Conservation (phyloP, 2,329 filamentous ascomycete species). For the Fusarium hainanense region DNA sequence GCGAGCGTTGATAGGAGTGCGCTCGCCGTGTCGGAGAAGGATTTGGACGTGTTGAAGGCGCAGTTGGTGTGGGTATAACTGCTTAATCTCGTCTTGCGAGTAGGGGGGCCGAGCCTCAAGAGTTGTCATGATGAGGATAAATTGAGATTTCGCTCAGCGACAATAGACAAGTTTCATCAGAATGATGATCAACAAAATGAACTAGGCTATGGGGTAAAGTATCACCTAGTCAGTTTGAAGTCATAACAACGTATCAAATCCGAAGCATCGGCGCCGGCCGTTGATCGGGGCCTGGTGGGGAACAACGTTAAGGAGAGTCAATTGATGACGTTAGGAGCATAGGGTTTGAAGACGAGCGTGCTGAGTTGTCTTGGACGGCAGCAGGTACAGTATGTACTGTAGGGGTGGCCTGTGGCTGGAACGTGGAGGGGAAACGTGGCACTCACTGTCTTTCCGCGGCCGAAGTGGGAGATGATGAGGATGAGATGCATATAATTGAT, state of each 20-base stretch:
- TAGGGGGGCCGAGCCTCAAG: slow-evolving; percentile 81
- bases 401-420: not conserved
- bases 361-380: not conserved
- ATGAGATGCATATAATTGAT: not conserved
- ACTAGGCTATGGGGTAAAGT: not conserved
- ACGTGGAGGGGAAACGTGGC: not conserved
- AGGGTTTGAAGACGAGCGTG: not conserved
- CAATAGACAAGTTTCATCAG: not conserved
- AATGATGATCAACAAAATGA: not conserved
- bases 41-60: slow-evolving; percentile 92
- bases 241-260: slow-evolving; percentile 18
- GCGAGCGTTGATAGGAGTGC: slow-evolving; percentile 86
- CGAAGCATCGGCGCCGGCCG: slow-evolving; percentile 26
- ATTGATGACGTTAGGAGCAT: slow-evolving; percentile 10
- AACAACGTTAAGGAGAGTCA: not conserved
- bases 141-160: not conserved
- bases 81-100: slow-evolving; percentile 79
- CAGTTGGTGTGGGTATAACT: slow-evolving; percentile 82
- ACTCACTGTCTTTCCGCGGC: not conserved
- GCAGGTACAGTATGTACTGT: not conserved
- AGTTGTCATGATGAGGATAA: slow-evolving; percentile 75
- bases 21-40: slow-evolving; percentile 81
- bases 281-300: slow-evolving; percentile 26
- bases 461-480: not conserved
- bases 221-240: slow-evolving; percentile 1